Percentiles rank a stretch among this genome's conserved stretches.
Conservation (phyloP, 2,329 filamentous ascomycete species). For the Fusarium citri region DNA sequence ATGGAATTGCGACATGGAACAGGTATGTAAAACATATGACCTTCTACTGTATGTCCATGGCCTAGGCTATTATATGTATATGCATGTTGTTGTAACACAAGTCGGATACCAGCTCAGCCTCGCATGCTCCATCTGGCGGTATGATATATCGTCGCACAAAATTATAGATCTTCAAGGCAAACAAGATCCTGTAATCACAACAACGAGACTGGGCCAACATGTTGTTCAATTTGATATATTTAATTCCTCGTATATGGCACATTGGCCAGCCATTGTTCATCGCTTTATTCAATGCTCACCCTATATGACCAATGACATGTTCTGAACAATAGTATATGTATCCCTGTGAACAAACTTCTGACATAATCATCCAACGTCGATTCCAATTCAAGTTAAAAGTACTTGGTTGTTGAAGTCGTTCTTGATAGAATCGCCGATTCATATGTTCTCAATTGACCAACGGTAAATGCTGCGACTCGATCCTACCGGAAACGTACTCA, state of each 20-base stretch:
- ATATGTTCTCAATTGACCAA: neutral
- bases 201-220: neutral
- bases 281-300: neutral
- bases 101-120: conserved; percentile 10
- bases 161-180: neutral
- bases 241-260: neutral
- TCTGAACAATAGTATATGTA: neutral
- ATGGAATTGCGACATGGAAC: neutral
- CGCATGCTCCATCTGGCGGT: neutral
- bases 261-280: neutral
- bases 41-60: neutral
- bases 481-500: neutral
- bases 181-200: neutral
- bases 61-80: neutral
- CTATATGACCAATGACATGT: neutral
- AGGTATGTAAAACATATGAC: neutral
- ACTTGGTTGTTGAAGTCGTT: neutral
- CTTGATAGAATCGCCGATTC: neutral
- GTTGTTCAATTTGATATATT: neutral
- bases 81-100: conserved; percentile 1
- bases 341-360: neutral
- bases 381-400: neutral
- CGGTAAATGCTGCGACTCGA: too few relatives aligned
- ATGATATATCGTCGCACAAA: neutral
- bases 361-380: neutral